These are phyloP conservation scores for Stentor roeselii DNA, from an alignment of 73 alveolate genomes.

Conservation along the genomic window DNA sequence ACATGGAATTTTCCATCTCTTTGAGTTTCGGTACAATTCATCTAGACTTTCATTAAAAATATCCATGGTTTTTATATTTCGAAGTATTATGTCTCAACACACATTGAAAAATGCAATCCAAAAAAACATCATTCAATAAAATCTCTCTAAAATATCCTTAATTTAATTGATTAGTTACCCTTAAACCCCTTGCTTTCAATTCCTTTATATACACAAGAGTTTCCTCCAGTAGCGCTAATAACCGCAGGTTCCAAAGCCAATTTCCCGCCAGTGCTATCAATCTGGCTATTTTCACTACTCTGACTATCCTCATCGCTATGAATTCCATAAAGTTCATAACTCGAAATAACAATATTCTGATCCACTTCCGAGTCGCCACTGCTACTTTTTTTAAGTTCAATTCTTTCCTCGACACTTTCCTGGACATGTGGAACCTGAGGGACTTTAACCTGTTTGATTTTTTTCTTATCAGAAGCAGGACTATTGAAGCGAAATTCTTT, in stretches of 20 bases:
- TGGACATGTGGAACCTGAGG: not conserved
- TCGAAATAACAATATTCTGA: not conserved
- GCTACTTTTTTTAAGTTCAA: too few species aligned
- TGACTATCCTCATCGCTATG: not conserved
- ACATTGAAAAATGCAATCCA: too few species aligned
- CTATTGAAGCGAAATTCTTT: too few species aligned
- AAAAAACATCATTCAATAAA: too few species aligned
- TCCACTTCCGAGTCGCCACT: not conserved
- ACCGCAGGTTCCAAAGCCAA: not conserved
- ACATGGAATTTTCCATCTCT: not conserved
- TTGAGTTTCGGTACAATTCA: not conserved
- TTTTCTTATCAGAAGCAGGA: not conserved
- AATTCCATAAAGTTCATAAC: slow-evolving; percentile 20
- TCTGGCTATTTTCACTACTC: not conserved
- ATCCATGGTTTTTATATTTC: not conserved
- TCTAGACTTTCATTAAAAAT: not conserved
- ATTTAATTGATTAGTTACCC: too few species aligned
- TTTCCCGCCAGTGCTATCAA: slow-evolving; percentile 26
- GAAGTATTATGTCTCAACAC: too few species aligned
- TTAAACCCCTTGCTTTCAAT: too few species aligned
- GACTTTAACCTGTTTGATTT: not conserved
- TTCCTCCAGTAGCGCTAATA: slow-evolving; percentile 12
- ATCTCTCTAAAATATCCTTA: too few species aligned
- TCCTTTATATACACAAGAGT: not conserved
- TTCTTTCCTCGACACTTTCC: not conserved